These are phyloP conservation scores for Camellia sinensis DNA, from an alignment of 148 eudicot genomes.

Conservation along the genomic window DNA sequence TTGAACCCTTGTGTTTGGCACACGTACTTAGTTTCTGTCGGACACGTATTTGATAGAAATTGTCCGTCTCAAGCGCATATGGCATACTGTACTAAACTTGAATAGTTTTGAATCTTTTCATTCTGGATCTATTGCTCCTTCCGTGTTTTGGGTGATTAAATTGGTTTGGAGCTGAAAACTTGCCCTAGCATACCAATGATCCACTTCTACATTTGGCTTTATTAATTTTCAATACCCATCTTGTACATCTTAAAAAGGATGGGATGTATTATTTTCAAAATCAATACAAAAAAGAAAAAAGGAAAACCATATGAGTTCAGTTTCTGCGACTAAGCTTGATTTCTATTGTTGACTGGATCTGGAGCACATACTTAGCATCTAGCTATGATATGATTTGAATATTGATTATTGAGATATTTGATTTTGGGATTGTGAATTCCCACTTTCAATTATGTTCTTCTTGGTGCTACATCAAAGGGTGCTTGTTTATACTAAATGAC, in stretches of 20 bases:
- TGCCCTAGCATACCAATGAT: too few species aligned
- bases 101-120: background rate
- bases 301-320: background rate
- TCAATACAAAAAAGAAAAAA: background rate
- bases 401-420: background rate
- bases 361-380: background rate
- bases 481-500: too few species aligned
- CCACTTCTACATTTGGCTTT: too few species aligned
- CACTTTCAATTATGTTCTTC: too few species aligned
- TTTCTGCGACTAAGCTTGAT: background rate
- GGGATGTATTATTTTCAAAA: too few species aligned
- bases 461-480: too few species aligned
- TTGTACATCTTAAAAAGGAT: too few species aligned
- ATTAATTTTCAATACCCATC: too few species aligned
- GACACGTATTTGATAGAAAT: background rate
- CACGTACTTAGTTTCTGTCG: background rate
- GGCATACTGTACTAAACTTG: background rate
- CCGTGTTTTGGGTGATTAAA: background rate
- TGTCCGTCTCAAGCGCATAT: too few species aligned
- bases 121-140: background rate
- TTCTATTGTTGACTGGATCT: background rate
- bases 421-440: too few species aligned
- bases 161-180: background rate
- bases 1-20: background rate
- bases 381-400: background rate